Evolutionary conservation across 441 rosid species (phyloP), one percentile per base, ranked within the genome.

Genomic region (Mallotus japonicus): DNA sequence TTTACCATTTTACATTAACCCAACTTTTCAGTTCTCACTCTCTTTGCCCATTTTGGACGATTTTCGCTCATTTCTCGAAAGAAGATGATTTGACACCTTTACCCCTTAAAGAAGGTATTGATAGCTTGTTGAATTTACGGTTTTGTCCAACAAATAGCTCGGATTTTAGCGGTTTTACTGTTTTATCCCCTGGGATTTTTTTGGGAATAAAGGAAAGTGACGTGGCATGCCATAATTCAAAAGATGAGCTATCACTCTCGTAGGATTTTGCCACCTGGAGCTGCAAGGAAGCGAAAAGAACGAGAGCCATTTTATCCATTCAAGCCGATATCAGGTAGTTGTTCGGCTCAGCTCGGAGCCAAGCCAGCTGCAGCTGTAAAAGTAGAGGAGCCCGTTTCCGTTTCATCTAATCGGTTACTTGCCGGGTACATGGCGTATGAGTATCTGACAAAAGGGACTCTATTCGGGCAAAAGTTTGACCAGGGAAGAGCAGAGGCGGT

Each of bases 371-470:
- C 58, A 3, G 54, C 10, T 49, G 11, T 74, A 1, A 79, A 65
- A 69, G 22, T 73, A 5, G 16, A 20, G 1, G 69, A 60, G 68
- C 75, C 84, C 19, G 53, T 51, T 57, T 65, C 67, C 17, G 53
- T 51, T 40, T 76, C 66, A 34, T 77, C 88, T 40, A 86, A 85
- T 74, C 71, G 80, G 84, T 74, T 92, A 2, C 77, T 90, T 19
- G 97, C 97, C 32, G 91, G 97, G 0, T 92, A 90, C 85, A 83
- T 92, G 96, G 96, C 97, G 15, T 84, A 80, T 65, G 96, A 92
- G 82, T 92, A 85, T 50, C 73, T 92, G 74, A 87, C 86, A 0
- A 81, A 81, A 70, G 97, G 92, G 2, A 92, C 94, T 0, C 67
- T 92, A 68, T 72, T 89, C 16, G 96, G 92, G 57, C 81, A 88